Conservation (phyloP, 352 stramenopile genomes). For the Aphanomyces cochlioides region DNA sequence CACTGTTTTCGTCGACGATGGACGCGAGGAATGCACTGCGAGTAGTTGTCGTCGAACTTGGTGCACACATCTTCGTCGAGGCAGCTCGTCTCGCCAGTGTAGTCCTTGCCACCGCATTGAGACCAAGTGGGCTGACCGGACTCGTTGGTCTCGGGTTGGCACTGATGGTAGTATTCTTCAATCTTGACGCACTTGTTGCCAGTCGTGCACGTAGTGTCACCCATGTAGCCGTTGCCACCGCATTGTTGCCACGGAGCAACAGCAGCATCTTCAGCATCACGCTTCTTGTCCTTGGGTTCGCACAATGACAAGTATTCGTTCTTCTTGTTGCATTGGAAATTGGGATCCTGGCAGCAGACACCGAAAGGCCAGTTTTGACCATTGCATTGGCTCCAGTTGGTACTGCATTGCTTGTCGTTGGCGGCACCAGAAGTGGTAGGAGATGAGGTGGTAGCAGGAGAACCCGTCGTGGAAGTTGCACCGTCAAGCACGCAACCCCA, state of each 20-base stretch:
- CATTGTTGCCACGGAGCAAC: background rate
- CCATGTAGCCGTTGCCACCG: slow-evolving; percentile 1
- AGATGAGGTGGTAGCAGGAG: slow-evolving; percentile 13
- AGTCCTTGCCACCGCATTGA: slow-evolving; percentile 23
- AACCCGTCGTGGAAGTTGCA: background rate
- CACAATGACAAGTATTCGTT: too few species aligned
- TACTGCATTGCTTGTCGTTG: background rate
- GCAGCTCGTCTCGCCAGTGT: background rate
- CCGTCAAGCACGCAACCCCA: slow-evolving; percentile 43
- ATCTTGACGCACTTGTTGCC: background rate
- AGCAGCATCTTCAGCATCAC: background rate
- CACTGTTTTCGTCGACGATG: background rate
- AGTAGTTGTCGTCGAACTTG: slow-evolving; percentile 18
- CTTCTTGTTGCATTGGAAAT: too few species aligned
- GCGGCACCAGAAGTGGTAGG: background rate
- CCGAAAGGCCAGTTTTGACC: slow-evolving; percentile 21
- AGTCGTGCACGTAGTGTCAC: slow-evolving; percentile 4
- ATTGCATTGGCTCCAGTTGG: slow-evolving; percentile 23
- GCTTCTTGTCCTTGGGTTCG: background rate
- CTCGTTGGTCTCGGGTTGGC: background rate
- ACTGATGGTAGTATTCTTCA: slow-evolving; percentile 11
- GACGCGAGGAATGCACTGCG: slow-evolving; percentile 14
- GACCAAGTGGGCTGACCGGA: background rate
- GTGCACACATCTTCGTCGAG: slow-evolving; percentile 16
- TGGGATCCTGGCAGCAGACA: slow-evolving; percentile 13